phyloP scores from a whole-genome alignment of 345 rosid genomes.

The Salix brachista region DNA sequence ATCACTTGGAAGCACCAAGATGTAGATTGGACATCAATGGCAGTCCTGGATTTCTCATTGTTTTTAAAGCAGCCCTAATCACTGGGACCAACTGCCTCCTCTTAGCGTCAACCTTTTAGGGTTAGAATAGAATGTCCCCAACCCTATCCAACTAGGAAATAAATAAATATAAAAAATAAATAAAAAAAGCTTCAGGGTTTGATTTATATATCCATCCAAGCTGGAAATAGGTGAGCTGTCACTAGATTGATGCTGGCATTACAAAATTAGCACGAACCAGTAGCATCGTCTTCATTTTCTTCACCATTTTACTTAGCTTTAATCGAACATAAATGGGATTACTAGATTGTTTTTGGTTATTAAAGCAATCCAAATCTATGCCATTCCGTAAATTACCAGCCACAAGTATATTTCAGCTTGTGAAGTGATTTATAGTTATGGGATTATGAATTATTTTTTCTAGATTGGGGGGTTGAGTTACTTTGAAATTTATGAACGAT shows the following conservation, averaged over 20 bases:
- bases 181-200: neutral
- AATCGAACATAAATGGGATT: neutral
- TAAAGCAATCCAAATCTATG: neutral
- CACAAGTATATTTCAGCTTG: no score
- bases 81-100: neutral
- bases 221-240: neutral
- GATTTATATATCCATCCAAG: neutral
- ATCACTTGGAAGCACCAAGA: conserved; percentile 3
- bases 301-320: neutral
- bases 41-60: neutral
- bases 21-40: conserved; percentile 3
- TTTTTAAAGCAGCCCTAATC: neutral
- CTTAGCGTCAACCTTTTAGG: neutral
- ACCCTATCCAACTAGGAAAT: neutral
- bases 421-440: no score
- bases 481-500: no score
- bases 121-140: neutral
- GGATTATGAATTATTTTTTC: no score
- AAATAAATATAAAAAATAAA: no score
- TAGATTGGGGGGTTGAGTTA: no score
- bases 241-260: neutral
- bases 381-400: no score
- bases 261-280: neutral
- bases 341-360: neutral
- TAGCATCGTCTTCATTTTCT: neutral